Conservation (phyloP, 495 filamentous ascomycete genomes). For the Hyaloscypha finlandica region DNA sequence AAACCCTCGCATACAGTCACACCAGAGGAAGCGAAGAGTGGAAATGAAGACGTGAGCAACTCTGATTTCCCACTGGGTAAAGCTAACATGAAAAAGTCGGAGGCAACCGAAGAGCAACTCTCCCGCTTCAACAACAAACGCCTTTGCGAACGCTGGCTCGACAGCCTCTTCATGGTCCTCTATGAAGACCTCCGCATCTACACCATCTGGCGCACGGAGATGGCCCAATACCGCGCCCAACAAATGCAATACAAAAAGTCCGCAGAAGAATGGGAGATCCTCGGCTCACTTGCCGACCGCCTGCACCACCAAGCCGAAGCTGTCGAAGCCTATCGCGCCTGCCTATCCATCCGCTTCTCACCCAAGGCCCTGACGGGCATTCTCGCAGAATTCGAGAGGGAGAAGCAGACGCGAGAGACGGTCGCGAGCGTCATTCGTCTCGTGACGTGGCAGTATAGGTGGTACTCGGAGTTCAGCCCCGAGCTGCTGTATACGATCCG, state of each 20-base stretch:
- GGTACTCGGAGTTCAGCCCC: slow-evolving; percentile 99
- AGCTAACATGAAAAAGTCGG: slow-evolving; percentile 35
- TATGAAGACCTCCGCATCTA: slow-evolving; percentile 98
- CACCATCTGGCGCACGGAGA: slow-evolving; percentile 98
- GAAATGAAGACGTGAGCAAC: slow-evolving; percentile 71
- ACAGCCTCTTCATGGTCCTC: slow-evolving; percentile 98
- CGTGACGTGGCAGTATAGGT: slow-evolving; percentile 97
- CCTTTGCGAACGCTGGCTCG: slow-evolving; percentile 95
- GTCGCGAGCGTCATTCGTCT: slow-evolving; percentile 80
- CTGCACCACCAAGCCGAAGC: slow-evolving; percentile 88
- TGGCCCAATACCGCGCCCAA: slow-evolving; percentile 89
- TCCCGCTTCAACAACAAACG: slow-evolving; percentile 89
- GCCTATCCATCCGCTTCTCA: slow-evolving; percentile 79
- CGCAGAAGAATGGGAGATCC: slow-evolving; percentile 96
- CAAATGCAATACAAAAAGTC: slow-evolving; percentile 92
- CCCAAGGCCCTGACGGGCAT: slow-evolving; percentile 88
- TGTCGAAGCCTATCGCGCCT: slow-evolving; percentile 86
- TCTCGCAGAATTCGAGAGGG: slow-evolving; percentile 69
- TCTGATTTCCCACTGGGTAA: neutral
- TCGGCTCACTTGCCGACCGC: slow-evolving; percentile 88
- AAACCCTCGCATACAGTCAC: slow-evolving; percentile 81
- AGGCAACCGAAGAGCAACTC: slow-evolving; percentile 54
- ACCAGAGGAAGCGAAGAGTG: slow-evolving; percentile 78
- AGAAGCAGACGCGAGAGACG: slow-evolving; percentile 71
- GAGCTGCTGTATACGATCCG: slow-evolving; percentile 82